Base-by-base conservation (phyloP, 2,329 filamentous ascomycete genomes). In the Colletotrichum scovillei region DNA sequence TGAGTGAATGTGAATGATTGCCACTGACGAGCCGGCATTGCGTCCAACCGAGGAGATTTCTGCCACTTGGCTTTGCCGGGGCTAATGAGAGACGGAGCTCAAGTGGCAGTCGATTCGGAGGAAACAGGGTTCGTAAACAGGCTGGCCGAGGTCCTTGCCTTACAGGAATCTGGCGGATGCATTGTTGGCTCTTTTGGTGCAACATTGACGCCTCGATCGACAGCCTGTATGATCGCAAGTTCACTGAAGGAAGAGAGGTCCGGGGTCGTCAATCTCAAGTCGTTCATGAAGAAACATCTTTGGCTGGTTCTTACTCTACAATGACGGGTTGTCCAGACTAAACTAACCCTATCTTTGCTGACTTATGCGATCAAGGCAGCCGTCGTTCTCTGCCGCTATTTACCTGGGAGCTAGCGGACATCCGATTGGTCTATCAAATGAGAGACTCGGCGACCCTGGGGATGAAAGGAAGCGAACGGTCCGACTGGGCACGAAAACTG, bases 401-500 rank as follows among this genome's bases (percentile, higher is more conserved):
- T 22, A 55, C 26, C 49, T 60, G 24, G 22, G 7, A 12, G 59
- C n/a, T 22, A 63, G 38, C 26, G 58, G 63, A 3, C 55, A 59
- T 60, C 64, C 64, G 38, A 57, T 46, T 65, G 64, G 64, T 2
- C 35, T 32, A 55, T 35, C 38, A 32, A 52, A 60, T 6, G 19
- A 67, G 55, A 52, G 59, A 24, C 55, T 66, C 62, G 71, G 56
- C 67, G 28, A 32, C 16, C 38, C 42, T 38, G 63, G n/a, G 35
- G 35, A 62, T 30, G 32, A 57, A 70, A 38, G 56, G 67, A 66
- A 62, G 63, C 7, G 52, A 52, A 66, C 46, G 46, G 55, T 22
- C 66, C 46, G 60, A 55, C 70, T 65, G 22, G 67, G 38, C 67
- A 66, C 19, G 56, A 66, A 70, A 73, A 71, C 22, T 73, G 71